Percentiles rank a stretch among this genome's conserved stretches.
phyloP scores from a whole-genome alignment of 306 rosid genomes.

The Begonia loranthoides region DNA sequence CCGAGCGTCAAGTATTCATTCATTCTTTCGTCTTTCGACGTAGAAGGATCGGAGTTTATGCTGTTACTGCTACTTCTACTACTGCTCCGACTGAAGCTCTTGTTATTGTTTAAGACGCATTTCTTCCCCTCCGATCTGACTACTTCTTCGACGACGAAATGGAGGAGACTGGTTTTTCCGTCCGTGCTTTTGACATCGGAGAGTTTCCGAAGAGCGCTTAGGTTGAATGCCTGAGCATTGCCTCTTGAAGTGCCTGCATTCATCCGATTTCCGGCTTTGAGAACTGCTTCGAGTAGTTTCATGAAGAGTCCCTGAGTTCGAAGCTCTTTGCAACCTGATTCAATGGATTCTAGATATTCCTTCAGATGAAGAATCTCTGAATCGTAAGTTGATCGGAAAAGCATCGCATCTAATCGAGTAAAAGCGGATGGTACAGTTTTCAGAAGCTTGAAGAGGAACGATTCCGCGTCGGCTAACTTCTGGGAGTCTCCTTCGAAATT shows the following conservation, averaged over 20 bases:
- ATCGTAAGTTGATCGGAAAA: slow-evolving; percentile 52
- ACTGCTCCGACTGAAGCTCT: slow-evolving; percentile 35
- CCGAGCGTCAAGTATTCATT: slow-evolving; percentile 62
- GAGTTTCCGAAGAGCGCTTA: slow-evolving; percentile 67
- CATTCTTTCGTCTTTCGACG: slow-evolving; percentile 42
- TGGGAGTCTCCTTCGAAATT: slow-evolving; percentile 43
- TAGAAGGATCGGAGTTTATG: slow-evolving; percentile 11
- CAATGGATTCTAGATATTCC: slow-evolving; percentile 49
- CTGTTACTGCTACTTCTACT: slow-evolving; percentile 19
- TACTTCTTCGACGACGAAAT: slow-evolving; percentile 90
- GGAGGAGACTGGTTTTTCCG: slow-evolving; percentile 83
- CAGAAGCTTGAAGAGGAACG: slow-evolving; percentile 60
- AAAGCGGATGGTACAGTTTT: slow-evolving; percentile 76
- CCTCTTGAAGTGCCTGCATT: slow-evolving; percentile 93
- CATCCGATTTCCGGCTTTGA: slow-evolving; percentile 90
- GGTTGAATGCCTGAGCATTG: slow-evolving; percentile 88
- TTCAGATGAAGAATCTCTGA: slow-evolving; percentile 40
- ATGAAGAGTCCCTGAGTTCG: slow-evolving; percentile 57
- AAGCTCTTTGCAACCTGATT: slow-evolving; percentile 71
- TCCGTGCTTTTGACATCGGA: slow-evolving; percentile 78
- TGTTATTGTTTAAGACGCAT: slow-evolving; percentile 39
- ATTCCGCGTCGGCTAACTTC: slow-evolving; percentile 66
- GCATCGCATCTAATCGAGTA: slow-evolving; percentile 55
- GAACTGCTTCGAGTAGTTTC: slow-evolving; percentile 88
- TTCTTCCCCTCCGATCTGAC: slow-evolving; percentile 84